Conservation (phyloP, 306 rosid species). For the Phaseolus lunatus region DNA sequence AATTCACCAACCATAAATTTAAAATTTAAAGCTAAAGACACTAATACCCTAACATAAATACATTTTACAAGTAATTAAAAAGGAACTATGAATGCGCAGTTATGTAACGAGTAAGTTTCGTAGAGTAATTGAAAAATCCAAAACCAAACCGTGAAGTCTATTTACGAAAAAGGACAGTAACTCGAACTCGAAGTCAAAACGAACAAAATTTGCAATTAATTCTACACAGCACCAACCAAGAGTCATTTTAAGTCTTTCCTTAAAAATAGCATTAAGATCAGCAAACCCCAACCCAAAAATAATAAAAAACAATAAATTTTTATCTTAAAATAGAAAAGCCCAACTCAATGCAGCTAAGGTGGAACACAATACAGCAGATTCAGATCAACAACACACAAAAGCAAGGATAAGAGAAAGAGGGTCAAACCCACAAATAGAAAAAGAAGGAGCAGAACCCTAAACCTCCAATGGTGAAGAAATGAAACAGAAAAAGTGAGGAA, state of each 20-base stretch:
- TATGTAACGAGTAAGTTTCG: conserved; percentile 1
- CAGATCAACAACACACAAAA: conserved; percentile 1
- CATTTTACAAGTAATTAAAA: not conserved
- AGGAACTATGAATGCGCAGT: conserved; percentile 25
- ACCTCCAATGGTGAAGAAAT: conserved; percentile 31
- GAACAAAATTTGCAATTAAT: conserved; percentile 34
- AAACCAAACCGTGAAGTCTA: conserved; percentile 16
- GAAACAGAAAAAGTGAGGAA: not conserved
- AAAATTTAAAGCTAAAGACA: not conserved
- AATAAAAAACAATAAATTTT: not conserved
- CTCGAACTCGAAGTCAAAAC: conserved; percentile 29
- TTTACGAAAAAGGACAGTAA: conserved; percentile 34
- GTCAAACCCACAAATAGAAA: conserved; percentile 33
- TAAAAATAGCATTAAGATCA: conserved; percentile 26
- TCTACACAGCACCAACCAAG: conserved; percentile 24
- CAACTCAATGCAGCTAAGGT: conserved; percentile 8
- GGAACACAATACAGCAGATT: not conserved
- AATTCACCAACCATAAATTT: conserved; percentile 13
- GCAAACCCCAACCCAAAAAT: conserved; percentile 1
- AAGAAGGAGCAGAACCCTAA: conserved; percentile 28
- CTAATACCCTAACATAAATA: not conserved
- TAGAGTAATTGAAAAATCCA: conserved; percentile 7
- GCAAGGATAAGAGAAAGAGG: conserved; percentile 28
- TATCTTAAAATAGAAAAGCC: not conserved
- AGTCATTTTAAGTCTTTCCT: conserved; percentile 39